Base-by-base conservation (phyloP, 257 asterid species). In the Fraxinus americana region DNA sequence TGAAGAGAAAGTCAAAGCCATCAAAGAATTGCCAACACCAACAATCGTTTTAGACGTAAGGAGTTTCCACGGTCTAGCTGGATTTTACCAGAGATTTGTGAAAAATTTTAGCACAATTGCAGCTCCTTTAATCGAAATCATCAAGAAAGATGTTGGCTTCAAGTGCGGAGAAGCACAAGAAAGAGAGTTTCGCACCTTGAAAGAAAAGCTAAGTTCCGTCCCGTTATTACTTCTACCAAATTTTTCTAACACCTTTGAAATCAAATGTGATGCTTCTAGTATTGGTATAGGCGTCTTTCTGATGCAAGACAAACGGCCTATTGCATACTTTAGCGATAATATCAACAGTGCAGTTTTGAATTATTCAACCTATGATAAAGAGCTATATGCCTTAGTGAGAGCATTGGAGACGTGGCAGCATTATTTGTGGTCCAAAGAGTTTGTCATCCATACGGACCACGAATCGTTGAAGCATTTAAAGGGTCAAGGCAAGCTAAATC, bases 331-430 rank as follows among this genome's bases (percentile, higher is more conserved):
- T 7, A 29, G 68, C 13, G 25, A 45, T 7, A 35, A 35, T 5
- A 7, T 35, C 7, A 35, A 35, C 0, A 1, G 38, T 35, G 8
- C 8, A 35, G 30, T 0, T 25, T 14, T 73, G 10, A 41, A 73
- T 13, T 50, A 73, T 32, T 19, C 66, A 21, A 48, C 67, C 34
- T 73, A 73, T 48, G 67, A 73, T n/a, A 73, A 73, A 19, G 43
- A 73, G 39, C 30, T 73, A 9, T 73, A 73, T 23, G 66, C 41
- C 14, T 11, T 43, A 14, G 67, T 73, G 27, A 45, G 67, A 48
- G 67, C 21, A 8, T 72, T 43, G 66, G 0, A 43, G 32, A 72
- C 17, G 2, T 72, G 66, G 21, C 13, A 73, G 2, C 77, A 73
- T 50, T 73, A 73, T 41, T 5, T 73, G 19, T 73, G 76, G n/a